Evolutionary conservation across 2,329 filamentous ascomycete genomes (phyloP).

Genomic region (Neocucurbitaria cava): DNA sequence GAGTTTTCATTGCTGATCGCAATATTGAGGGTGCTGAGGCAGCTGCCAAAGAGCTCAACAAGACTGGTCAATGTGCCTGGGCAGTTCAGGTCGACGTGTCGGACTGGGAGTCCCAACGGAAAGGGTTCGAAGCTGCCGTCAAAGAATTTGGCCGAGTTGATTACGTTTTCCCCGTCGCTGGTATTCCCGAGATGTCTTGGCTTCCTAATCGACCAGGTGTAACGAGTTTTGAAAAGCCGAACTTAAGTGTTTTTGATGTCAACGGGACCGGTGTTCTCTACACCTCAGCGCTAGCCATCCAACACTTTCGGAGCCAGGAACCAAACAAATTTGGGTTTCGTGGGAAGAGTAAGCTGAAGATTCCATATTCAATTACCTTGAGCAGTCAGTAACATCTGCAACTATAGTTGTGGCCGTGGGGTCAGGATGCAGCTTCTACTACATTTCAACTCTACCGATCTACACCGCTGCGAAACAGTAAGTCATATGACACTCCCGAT

Average conservation of each 20-base stretch:
- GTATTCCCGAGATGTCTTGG: conserved; percentile 45
- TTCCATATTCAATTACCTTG: neutral
- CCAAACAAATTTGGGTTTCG: neutral
- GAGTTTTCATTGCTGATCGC: neutral
- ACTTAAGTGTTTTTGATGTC: neutral
- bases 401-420: neutral
- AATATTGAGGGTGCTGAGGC: neutral
- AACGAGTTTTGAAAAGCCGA: conserved; percentile 20
- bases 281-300: neutral
- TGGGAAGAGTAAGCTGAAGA: neutral
- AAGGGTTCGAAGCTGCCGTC: conserved; percentile 42
- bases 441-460: neutral
- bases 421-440: neutral
- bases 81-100: conserved; percentile 25
- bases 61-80: neutral
- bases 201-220: conserved; percentile 16
- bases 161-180: conserved; percentile 48
- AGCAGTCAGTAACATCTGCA: neutral
- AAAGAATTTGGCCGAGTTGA: conserved; percentile 42
- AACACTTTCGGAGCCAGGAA: neutral
- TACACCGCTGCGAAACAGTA: neutral
- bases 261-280: neutral
- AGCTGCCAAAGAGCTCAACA: neutral
- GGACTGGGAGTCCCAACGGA: conserved; percentile 40
- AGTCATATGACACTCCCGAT: neutral